phyloP scores from a whole-genome alignment of 2,329 filamentous ascomycete genomes.

The Trichoderma pleuroti region DNA sequence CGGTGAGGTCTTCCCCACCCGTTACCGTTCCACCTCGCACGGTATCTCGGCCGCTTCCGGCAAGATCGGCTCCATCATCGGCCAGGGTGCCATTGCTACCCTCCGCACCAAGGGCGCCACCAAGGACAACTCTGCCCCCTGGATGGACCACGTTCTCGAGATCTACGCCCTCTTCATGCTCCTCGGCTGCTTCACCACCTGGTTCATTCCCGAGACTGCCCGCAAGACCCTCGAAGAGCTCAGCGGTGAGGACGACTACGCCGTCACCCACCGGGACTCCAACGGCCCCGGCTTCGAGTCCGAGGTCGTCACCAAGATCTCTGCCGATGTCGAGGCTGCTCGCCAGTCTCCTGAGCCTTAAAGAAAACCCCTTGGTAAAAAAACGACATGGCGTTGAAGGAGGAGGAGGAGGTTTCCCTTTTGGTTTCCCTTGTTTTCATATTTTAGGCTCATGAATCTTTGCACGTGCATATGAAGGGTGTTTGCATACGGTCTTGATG shows the following conservation, averaged over 20 bases:
- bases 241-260: constrained; percentile 35
- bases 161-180: constrained; percentile 77
- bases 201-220: constrained; percentile 72
- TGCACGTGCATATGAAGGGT: constrained; percentile 14
- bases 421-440: background rate
- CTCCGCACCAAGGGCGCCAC: constrained; percentile 47
- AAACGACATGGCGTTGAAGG: background rate
- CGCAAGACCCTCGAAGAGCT: constrained; percentile 69
- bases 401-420: background rate
- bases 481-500: constrained; percentile 1
- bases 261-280: constrained; percentile 12
- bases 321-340: constrained; percentile 5
- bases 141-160: constrained; percentile 75
- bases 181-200: constrained; percentile 62
- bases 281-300: background rate
- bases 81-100: constrained; percentile 55
- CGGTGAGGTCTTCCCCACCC: constrained; percentile 55
- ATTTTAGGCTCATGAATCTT: constrained; percentile 4
- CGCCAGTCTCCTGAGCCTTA: constrained; percentile 12
- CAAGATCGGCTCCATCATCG: constrained; percentile 56
- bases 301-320: constrained; percentile 1
- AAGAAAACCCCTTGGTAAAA: background rate
- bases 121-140: constrained; percentile 46
- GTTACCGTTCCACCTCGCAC: constrained; percentile 55
- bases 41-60: constrained; percentile 54